These are phyloP conservation scores for Ascocoryne sarcoides DNA, from an alignment of 2,329 filamentous ascomycete species.

Conservation along the genomic window DNA sequence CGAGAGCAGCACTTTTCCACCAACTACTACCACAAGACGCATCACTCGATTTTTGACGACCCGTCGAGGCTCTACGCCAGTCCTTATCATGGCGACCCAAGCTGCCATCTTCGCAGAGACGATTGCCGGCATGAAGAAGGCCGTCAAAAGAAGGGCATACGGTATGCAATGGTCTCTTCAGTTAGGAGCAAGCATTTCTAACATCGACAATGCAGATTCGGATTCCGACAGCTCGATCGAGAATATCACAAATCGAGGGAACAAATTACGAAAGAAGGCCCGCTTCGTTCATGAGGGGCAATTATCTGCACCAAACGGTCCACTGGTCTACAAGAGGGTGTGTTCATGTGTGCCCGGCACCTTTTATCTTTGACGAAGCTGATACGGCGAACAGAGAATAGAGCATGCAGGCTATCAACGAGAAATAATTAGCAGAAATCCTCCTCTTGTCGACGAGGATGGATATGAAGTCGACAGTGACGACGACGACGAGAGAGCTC, in stretches of 20 bases:
- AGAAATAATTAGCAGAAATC: slow-evolving; percentile 66
- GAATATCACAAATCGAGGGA: slow-evolving; percentile 62
- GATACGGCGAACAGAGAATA: slow-evolving; percentile 44
- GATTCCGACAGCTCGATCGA: slow-evolving; percentile 69
- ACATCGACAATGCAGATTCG: slow-evolving; percentile 46
- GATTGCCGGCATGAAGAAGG: slow-evolving; percentile 59
- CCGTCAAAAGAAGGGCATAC: slow-evolving; percentile 54
- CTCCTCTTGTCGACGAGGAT: slow-evolving; percentile 65
- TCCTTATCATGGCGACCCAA: slow-evolving; percentile 45
- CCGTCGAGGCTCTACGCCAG: no score
- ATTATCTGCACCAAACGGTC: slow-evolving; percentile 56
- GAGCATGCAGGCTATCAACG: slow-evolving; percentile 67
- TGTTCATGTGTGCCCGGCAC: slow-evolving; percentile 16
- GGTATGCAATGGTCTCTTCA: slow-evolving; percentile 34
- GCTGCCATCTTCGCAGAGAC: slow-evolving; percentile 58
- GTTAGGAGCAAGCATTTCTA: slow-evolving; percentile 7
- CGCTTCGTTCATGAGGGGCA: slow-evolving; percentile 63
- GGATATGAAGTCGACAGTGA: slow-evolving; percentile 68
- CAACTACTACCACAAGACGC: no score
- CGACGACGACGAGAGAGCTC: slow-evolving; percentile 56
- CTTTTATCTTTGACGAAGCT: slow-evolving; percentile 8
- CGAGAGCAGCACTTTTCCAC: no score
- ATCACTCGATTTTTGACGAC: no score
- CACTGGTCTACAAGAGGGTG: slow-evolving; percentile 65
- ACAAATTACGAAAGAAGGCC: slow-evolving; percentile 70